These are phyloP conservation scores for Pholiota conissans DNA, from an alignment of 768 basidiomycete species.

Conservation along the genomic window DNA sequence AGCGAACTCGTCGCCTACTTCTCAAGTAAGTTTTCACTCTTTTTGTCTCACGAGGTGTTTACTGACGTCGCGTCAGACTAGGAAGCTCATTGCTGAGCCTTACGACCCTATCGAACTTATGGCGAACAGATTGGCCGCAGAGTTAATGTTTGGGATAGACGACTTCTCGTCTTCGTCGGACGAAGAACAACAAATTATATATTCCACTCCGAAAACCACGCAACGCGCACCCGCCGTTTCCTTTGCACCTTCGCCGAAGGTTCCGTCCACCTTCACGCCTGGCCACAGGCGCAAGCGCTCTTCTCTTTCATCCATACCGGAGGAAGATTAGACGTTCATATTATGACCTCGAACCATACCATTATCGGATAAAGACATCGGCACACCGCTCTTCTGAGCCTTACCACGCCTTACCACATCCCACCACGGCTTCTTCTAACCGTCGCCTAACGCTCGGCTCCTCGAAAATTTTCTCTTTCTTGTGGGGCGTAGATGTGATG, in stretches of 20 bases:
- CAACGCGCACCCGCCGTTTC: slow-evolving; percentile 9
- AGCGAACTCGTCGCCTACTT: slow-evolving; percentile 16
- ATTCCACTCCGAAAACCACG: slow-evolving; percentile 14
- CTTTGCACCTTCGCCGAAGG: slow-evolving; percentile 11
- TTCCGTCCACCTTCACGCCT: slow-evolving; percentile 17
- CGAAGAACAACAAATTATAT: slow-evolving; percentile 17
- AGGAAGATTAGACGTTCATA: slow-evolving; percentile 24
- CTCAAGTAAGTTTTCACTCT: slow-evolving; percentile 20
- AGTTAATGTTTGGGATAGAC: slow-evolving; percentile 10
- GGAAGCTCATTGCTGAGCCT: slow-evolving; percentile 23
- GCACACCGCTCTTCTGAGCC: slow-evolving; percentile 14
- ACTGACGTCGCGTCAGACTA: slow-evolving; percentile 8
- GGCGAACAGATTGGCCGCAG: slow-evolving; percentile 26
- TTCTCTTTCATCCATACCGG: slow-evolving; percentile 26
- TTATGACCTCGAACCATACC: slow-evolving; percentile 16
- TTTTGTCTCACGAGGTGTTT: not conserved
- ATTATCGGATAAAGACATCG: slow-evolving; percentile 11
- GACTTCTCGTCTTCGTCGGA: slow-evolving; percentile 16
- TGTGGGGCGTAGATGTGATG: too few relatives aligned
- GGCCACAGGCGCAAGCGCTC: slow-evolving; percentile 25
- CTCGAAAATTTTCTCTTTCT: too few relatives aligned
- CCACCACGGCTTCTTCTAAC: not conserved
- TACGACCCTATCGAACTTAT: slow-evolving; percentile 30
- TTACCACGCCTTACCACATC: slow-evolving; percentile 2
- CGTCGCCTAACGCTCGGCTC: too few relatives aligned